These are phyloP conservation scores for Malassezia furfur DNA, from an alignment of 1,284 basidiomycete genomes.

Conservation along the genomic window DNA sequence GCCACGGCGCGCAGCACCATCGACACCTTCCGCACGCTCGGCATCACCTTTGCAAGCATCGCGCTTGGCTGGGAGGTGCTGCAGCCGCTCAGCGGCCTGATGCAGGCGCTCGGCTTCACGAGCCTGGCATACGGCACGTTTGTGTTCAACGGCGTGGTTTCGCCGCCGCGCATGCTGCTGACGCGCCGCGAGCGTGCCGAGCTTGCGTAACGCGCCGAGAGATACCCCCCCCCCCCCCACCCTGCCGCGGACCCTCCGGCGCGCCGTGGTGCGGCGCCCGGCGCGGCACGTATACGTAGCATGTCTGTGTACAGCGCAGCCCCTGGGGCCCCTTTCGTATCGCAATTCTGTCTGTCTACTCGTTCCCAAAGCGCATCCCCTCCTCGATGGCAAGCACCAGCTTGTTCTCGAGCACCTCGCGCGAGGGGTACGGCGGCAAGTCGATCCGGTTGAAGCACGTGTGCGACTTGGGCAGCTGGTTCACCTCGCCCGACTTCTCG, in stretches of 20 bases:
- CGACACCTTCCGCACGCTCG: conserved; percentile 89
- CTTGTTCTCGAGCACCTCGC: conserved; percentile 44
- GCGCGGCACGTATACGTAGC: neutral
- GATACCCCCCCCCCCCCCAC: too few relatives aligned
- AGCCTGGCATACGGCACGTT: conserved; percentile 67
- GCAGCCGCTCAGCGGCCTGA: conserved; percentile 66
- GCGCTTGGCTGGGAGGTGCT: conserved; percentile 76
- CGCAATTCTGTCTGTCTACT: conserved; percentile 19
- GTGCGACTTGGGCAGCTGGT: conserved; percentile 45
- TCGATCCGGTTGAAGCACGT: conserved; percentile 49
- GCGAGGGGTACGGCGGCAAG: conserved; percentile 43
- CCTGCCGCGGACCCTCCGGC: too few relatives aligned
- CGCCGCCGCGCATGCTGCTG: conserved; percentile 19
- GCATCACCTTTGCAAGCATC: conserved; percentile 56
- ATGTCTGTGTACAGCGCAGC: neutral
- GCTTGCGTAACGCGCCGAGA: neutral
- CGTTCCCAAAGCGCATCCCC: conserved; percentile 43
- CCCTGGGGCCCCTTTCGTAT: too few relatives aligned
- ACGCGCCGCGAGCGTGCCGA: neutral
- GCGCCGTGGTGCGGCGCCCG: too few relatives aligned
- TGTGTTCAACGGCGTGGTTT: conserved; percentile 44
- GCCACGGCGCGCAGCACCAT: conserved; percentile 56
- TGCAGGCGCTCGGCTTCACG: conserved; percentile 81
- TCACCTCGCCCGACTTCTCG: conserved; percentile 45
- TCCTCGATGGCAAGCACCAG: conserved; percentile 45